A percentile compares a stretch with the other conserved stretches of the same genome.
These are phyloP conservation scores for Trifolium subterraneum DNA, from an alignment of 306 rosid genomes.

Conservation along the genomic window DNA sequence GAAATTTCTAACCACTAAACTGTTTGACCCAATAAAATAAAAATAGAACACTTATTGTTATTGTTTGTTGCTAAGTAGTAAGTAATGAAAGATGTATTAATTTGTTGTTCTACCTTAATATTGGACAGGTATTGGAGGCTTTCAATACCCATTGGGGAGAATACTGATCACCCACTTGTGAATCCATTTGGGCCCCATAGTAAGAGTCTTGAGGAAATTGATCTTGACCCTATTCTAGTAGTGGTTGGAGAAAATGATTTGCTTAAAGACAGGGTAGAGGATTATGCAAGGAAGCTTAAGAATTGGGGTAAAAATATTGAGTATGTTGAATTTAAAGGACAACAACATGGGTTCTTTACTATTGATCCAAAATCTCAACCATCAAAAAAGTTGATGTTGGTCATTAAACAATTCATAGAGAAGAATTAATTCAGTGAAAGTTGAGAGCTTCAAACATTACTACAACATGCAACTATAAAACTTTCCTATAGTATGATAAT, in stretches of 20 bases:
- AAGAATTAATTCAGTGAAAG: slow-evolving; percentile 42
- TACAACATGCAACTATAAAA: neutral
- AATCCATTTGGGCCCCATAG: slow-evolving; percentile 75
- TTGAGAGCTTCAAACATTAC: slow-evolving; percentile 3
- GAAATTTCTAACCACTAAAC: no score
- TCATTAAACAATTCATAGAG: slow-evolving; percentile 59
- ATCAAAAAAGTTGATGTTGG: slow-evolving; percentile 57
- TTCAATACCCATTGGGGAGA: slow-evolving; percentile 68
- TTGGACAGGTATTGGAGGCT: slow-evolving; percentile 81
- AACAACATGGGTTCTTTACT: slow-evolving; percentile 88
- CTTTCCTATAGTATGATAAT: no score
- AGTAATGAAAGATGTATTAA: neutral
- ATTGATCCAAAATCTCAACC: slow-evolving; percentile 65
- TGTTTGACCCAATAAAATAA: no score
- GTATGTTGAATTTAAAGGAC: slow-evolving; percentile 73
- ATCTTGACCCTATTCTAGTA: slow-evolving; percentile 68
- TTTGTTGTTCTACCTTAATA: neutral
- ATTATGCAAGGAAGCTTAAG: slow-evolving; percentile 66
- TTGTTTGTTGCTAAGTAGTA: neutral
- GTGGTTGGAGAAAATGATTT: slow-evolving; percentile 71
- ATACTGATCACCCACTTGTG: slow-evolving; percentile 73
- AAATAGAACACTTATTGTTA: neutral
- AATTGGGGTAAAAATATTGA: slow-evolving; percentile 65
- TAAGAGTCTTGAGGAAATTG: slow-evolving; percentile 54
- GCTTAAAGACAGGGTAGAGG: slow-evolving; percentile 69